These are phyloP conservation scores for Phytophthora citrophthora DNA, from an alignment of 352 stramenopile genomes.

Conservation along the genomic window DNA sequence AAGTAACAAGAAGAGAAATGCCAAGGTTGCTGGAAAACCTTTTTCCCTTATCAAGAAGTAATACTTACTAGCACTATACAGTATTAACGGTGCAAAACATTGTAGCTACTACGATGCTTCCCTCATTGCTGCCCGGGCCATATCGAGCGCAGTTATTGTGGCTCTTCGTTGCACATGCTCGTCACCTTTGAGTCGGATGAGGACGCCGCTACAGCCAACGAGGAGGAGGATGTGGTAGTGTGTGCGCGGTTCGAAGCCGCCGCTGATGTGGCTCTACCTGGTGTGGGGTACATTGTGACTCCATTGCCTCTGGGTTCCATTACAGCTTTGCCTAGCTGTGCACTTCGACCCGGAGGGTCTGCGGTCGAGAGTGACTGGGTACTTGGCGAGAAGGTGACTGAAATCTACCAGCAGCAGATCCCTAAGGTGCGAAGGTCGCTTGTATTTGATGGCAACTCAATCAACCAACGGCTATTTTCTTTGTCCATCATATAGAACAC, in stretches of 20 bases:
- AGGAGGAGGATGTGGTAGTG: slow-evolving; percentile 25
- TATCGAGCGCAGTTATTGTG: slow-evolving; percentile 41
- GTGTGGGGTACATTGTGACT: slow-evolving; percentile 2
- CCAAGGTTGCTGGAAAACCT: slow-evolving; percentile 13
- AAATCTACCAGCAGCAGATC: slow-evolving; percentile 25
- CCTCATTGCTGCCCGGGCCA: slow-evolving; percentile 47
- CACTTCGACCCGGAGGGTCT: not conserved
- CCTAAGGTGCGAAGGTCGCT: slow-evolving; percentile 23
- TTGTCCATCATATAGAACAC: slow-evolving; percentile 22
- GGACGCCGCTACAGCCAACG: not conserved
- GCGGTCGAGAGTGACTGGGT: slow-evolving; percentile 30
- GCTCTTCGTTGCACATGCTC: slow-evolving; percentile 32
- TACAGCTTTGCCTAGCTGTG: slow-evolving; percentile 4
- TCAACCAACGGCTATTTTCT: too few relatives aligned
- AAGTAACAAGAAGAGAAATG: slow-evolving; percentile 24
- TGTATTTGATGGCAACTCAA: not conserved
- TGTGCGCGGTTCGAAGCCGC: slow-evolving; percentile 40
- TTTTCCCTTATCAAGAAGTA: not conserved
- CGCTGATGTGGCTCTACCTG: not conserved
- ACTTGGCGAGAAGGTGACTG: slow-evolving; percentile 27
- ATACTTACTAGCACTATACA: not conserved
- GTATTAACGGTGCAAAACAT: not conserved
- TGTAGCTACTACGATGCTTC: slow-evolving; percentile 40
- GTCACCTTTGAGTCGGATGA: slow-evolving; percentile 17
- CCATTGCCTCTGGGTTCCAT: slow-evolving; percentile 1